A percentile compares a stretch with the other conserved stretches of the same genome.
Evolutionary conservation across 2,329 filamentous ascomycete genomes (phyloP).

Genomic region (Colletotrichum abscissum): DNA sequence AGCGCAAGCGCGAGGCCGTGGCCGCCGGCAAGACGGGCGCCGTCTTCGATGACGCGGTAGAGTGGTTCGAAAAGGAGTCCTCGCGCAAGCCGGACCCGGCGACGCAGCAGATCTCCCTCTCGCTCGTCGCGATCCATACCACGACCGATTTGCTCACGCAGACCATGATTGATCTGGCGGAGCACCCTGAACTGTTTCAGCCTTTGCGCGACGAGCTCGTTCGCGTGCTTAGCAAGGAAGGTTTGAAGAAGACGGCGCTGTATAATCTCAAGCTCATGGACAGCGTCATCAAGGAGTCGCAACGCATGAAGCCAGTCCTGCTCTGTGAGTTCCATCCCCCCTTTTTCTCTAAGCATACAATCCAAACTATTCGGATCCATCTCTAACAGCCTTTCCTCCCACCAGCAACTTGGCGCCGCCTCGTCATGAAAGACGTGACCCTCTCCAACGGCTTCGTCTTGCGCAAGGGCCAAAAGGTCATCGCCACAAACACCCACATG

Average conservation of each 20-base stretch:
- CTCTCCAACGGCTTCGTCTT: slow-evolving; percentile 37
- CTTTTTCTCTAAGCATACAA: too few species aligned
- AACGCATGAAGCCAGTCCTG: slow-evolving; percentile 39
- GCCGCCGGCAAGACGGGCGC: slow-evolving; percentile 7
- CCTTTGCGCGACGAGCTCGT: slow-evolving; percentile 39
- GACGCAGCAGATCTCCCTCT: slow-evolving; percentile 36
- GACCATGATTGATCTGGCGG: slow-evolving; percentile 38
- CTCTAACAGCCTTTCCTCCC: too few species aligned
- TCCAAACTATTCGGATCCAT: fast-evolving
- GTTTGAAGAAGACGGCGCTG: slow-evolving; percentile 38
- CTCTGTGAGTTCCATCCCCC: slow-evolving; percentile 28
- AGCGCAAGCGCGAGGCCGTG: slow-evolving; percentile 19
- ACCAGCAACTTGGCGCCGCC: slow-evolving; percentile 27
- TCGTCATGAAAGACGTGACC: slow-evolving; percentile 29
- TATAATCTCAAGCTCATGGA: slow-evolving; percentile 41
- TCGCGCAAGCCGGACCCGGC: slow-evolving; percentile 26
- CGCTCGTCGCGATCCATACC: slow-evolving; percentile 40
- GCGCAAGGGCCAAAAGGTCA: slow-evolving; percentile 37
- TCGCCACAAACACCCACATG: slow-evolving; percentile 36
- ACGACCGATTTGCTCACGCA: slow-evolving; percentile 38
- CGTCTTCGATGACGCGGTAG: slow-evolving; percentile 37
- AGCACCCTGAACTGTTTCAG: slow-evolving; percentile 37
- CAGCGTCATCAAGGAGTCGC: slow-evolving; percentile 41
- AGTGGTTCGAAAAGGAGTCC: slow-evolving; percentile 36
- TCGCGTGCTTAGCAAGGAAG: slow-evolving; percentile 34